Evolutionary conservation across 2,329 filamentous ascomycete species (phyloP).

Genomic region (Epichloe sp.): DNA sequence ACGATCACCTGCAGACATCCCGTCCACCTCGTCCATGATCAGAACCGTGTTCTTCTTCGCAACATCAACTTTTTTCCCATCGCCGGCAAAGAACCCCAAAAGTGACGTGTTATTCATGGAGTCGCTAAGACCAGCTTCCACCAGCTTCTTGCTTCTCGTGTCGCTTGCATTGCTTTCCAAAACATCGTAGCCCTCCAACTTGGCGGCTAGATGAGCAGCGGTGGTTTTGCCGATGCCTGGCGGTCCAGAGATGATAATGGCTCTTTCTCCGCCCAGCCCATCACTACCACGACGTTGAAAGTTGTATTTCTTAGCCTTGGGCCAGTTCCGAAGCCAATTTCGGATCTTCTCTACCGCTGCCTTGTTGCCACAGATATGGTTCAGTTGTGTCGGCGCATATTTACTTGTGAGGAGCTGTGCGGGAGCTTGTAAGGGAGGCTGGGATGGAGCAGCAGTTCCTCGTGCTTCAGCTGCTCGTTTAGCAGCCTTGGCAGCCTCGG

Average conservation of each 20-base stretch:
- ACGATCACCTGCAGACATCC: slow-evolving; percentile 94
- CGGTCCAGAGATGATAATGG: slow-evolving; percentile 90
- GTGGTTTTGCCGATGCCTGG: slow-evolving; percentile 97
- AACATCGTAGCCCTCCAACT: slow-evolving; percentile 83
- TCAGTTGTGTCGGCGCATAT: slow-evolving; percentile 75
- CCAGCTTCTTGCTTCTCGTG: slow-evolving; percentile 86
- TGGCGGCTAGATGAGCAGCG: slow-evolving; percentile 85
- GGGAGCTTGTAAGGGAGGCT: slow-evolving; percentile 32
- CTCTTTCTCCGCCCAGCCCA: slow-evolving; percentile 68
- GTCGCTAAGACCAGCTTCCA: slow-evolving; percentile 77
- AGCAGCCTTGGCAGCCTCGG: slow-evolving; percentile 38
- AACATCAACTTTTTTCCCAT: slow-evolving; percentile 65
- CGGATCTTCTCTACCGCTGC: slow-evolving; percentile 78
- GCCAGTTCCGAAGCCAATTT: slow-evolving; percentile 73
- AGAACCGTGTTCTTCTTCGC: slow-evolving; percentile 87
- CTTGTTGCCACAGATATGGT: slow-evolving; percentile 94
- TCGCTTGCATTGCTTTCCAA: slow-evolving; percentile 95
- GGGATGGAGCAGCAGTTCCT: slow-evolving; percentile 16
- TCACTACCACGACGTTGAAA: slow-evolving; percentile 78
- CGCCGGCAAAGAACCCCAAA: slow-evolving; percentile 76
- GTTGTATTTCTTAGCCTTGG: slow-evolving; percentile 60
- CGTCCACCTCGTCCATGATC: slow-evolving; percentile 98
- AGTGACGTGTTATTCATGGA: slow-evolving; percentile 90
- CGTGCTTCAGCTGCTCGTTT: slow-evolving; percentile 25
- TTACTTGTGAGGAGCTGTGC: slow-evolving; percentile 84